Conservation (phyloP, 257 asterid genomes). For the Ballota nigra region DNA sequence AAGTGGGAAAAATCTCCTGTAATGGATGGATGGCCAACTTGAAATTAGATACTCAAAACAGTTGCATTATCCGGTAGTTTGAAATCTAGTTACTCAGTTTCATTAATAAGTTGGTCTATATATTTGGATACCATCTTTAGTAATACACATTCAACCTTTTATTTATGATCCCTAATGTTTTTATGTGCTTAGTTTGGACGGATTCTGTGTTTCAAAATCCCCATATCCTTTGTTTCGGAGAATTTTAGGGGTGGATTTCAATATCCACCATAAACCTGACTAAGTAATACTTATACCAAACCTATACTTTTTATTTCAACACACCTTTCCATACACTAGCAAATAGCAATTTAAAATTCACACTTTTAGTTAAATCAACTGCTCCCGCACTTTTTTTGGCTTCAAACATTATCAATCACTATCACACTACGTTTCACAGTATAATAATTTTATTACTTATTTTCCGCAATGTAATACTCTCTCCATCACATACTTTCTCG, state of each 20-base stretch:
- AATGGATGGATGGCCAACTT: slow-evolving; percentile 6
- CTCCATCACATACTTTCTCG: not conserved
- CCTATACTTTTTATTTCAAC: not conserved
- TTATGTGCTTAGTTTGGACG: not conserved
- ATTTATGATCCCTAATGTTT: not conserved
- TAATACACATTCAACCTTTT: not conserved
- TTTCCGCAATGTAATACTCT: not conserved
- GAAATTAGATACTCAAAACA: not conserved
- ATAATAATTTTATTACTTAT: not conserved
- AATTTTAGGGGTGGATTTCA: not conserved
- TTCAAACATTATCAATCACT: not conserved
- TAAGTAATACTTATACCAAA: not conserved
- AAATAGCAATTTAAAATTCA: not conserved
- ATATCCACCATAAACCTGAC: not conserved
- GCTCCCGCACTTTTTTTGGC: not conserved
- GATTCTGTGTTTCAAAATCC: not conserved
- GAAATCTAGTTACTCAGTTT: not conserved
- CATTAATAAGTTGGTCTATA: not conserved
- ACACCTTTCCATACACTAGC: not conserved
- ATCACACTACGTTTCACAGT: not conserved
- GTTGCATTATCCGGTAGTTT: not conserved
- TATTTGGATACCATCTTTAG: not conserved
- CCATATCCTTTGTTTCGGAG: not conserved
- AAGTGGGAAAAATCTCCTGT: not conserved
- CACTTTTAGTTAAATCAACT: not conserved